phyloP scores from a whole-genome alignment of 164 flowering plant genomes.

The Pachysandra terminalis region DNA sequence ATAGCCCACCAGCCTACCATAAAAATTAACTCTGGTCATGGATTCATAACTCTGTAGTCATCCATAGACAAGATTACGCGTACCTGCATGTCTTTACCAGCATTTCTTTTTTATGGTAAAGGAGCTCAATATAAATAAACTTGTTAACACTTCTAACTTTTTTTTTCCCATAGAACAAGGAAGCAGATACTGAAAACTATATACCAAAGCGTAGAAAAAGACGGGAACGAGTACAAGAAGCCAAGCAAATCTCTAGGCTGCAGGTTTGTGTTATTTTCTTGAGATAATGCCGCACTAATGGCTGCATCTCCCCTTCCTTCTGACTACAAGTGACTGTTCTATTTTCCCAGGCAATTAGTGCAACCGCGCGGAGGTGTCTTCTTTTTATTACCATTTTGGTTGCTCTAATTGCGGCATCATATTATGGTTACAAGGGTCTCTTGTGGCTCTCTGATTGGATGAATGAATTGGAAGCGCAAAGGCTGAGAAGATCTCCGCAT shows the following conservation, averaged over 20 bases:
- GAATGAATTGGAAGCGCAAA: constrained; percentile 69
- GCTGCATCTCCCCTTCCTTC: not conserved
- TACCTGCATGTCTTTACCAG: not conserved
- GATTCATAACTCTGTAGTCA: not conserved
- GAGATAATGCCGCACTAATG: not conserved
- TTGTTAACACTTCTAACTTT: not conserved
- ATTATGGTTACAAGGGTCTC: constrained; percentile 76
- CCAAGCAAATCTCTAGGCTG: constrained; percentile 38
- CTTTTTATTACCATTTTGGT: constrained; percentile 29
- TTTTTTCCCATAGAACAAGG: constrained; percentile 42
- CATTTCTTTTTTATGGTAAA: not conserved
- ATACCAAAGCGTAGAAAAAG: constrained; percentile 58
- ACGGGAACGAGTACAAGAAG: constrained; percentile 48
- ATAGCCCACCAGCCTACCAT: not conserved
- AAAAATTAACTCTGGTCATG: not conserved
- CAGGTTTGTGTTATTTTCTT: constrained; percentile 44
- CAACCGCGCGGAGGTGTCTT: constrained; percentile 29
- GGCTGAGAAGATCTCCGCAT: constrained; percentile 34
- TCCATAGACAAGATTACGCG: not conserved
- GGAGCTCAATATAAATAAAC: not conserved
- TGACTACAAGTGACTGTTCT: not conserved
- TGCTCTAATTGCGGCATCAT: constrained; percentile 31
- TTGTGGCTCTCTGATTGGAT: constrained; percentile 77
- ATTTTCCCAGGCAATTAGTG: constrained; percentile 44
- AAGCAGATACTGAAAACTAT: constrained; percentile 30